phyloP scores from a whole-genome alignment of 805 yeast genomes.

The Hanseniaspora taiwanica region DNA sequence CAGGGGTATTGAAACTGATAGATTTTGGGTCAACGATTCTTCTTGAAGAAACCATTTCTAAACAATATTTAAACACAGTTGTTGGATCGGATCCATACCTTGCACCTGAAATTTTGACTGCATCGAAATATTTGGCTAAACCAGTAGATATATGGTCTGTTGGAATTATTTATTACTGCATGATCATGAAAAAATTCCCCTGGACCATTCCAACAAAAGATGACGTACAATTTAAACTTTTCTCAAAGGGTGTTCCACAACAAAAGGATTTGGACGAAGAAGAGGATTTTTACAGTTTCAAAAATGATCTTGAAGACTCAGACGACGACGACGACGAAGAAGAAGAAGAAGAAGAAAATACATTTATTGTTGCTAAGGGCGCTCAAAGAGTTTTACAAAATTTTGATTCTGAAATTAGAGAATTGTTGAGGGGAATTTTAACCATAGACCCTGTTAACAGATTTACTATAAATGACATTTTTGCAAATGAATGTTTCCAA shows the following conservation, averaged over 20 bases:
- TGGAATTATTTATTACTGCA: conserved; percentile 86
- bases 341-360: neutral
- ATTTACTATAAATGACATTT: neutral
- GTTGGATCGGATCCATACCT: conserved; percentile 95
- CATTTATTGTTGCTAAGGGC: neutral
- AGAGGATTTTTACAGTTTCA: neutral
- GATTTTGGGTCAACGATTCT: conserved; percentile 92
- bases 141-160: conserved; percentile 88
- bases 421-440: neutral
- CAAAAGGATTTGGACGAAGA: neutral
- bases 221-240: conserved; percentile 59
- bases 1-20: conserved; percentile 73
- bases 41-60: conserved; percentile 29
- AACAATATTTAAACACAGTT: conserved; percentile 32
- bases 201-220: conserved; percentile 83
- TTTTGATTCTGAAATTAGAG: neutral
- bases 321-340: neutral
- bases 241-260: conserved; percentile 23
- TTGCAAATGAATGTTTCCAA: neutral
- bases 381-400: neutral
- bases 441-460: neutral
- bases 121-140: conserved; percentile 60
- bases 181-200: conserved; percentile 77
- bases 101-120: conserved; percentile 73
- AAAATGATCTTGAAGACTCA: neutral